Conservation (phyloP, 2,329 filamentous ascomycete species). For the Dendrostoma leiphaemia region DNA sequence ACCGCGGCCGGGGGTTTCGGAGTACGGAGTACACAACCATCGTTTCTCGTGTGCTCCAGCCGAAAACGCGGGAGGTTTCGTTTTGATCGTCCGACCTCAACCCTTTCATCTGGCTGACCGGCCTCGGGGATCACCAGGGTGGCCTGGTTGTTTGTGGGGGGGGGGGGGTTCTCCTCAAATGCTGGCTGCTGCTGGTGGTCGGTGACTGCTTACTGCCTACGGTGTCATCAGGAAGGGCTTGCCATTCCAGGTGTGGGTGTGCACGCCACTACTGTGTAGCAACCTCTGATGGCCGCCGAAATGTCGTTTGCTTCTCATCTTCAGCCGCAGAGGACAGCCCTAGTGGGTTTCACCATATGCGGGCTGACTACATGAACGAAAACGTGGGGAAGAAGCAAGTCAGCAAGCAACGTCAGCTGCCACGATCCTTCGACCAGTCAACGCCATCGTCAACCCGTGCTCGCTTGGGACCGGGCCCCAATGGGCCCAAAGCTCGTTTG, state of each 20-base stretch:
- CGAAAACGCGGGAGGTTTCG: neutral
- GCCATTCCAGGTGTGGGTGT: neutral
- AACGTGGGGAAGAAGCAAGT: too few species aligned
- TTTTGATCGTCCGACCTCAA: neutral
- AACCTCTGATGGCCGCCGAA: neutral
- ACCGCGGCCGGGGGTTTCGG: too few species aligned
- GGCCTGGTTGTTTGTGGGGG: neutral
- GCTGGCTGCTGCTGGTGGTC: neutral
- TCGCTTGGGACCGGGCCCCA: too few species aligned
- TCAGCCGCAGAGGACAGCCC: neutral
- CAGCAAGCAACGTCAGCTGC: too few species aligned
- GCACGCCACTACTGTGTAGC: too few species aligned
- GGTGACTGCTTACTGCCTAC: neutral
- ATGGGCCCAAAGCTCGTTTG: too few species aligned
- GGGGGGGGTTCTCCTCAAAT: too few species aligned
- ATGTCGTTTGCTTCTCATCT: neutral
- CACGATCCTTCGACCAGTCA: too few species aligned
- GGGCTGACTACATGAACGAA: neutral
- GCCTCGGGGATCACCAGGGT: too few species aligned
- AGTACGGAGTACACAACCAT: too few species aligned
- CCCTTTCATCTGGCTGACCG: neutral
- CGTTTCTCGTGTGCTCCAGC: too few species aligned
- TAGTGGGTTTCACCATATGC: neutral
- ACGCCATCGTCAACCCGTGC: too few species aligned
- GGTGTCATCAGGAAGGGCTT: neutral